These are phyloP conservation scores for Zygosaccharomyces gambellarensis DNA, from an alignment of 805 yeast species.

Conservation along the genomic window DNA sequence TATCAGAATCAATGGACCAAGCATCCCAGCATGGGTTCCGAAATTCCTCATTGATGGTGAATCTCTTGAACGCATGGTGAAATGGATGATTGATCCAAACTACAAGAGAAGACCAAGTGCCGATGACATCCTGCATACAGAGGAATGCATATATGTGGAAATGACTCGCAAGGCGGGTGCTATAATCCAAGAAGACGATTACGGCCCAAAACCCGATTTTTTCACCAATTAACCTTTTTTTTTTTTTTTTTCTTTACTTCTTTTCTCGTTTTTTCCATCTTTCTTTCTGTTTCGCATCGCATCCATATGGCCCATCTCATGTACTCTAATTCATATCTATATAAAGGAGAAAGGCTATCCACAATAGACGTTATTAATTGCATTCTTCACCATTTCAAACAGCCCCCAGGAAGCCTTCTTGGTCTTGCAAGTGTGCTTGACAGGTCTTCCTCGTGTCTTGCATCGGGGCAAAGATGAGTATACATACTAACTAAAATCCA, in stretches of 20 bases:
- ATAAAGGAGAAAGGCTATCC: background rate
- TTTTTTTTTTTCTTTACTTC: background rate
- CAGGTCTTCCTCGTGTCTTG: background rate
- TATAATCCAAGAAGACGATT: constrained; percentile 91
- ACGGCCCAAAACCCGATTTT: constrained; percentile 70
- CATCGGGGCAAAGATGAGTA: constrained; percentile 27
- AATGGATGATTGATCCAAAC: constrained; percentile 84
- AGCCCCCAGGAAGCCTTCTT: background rate
- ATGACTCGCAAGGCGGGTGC: constrained; percentile 85
- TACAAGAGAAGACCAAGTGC: constrained; percentile 82
- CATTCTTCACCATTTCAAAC: too few relatives aligned
- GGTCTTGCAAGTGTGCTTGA: background rate
- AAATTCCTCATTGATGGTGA: constrained; percentile 69
- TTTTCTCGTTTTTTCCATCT: background rate
- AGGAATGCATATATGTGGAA: constrained; percentile 76
- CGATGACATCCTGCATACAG: constrained; percentile 56
- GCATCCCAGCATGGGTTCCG: constrained; percentile 83
- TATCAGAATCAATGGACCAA: constrained; percentile 14
- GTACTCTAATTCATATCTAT: background rate
- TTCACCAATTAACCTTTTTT: constrained; percentile 12
- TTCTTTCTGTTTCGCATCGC: background rate
- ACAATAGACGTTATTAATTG: too few relatives aligned
- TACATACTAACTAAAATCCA: constrained; percentile 21
- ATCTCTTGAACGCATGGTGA: constrained; percentile 72
- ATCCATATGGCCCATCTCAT: background rate